Evolutionary conservation across 441 rosid species (phyloP), one percentile per base, ranked within the genome.

Genomic region (Croton setiger): DNA sequence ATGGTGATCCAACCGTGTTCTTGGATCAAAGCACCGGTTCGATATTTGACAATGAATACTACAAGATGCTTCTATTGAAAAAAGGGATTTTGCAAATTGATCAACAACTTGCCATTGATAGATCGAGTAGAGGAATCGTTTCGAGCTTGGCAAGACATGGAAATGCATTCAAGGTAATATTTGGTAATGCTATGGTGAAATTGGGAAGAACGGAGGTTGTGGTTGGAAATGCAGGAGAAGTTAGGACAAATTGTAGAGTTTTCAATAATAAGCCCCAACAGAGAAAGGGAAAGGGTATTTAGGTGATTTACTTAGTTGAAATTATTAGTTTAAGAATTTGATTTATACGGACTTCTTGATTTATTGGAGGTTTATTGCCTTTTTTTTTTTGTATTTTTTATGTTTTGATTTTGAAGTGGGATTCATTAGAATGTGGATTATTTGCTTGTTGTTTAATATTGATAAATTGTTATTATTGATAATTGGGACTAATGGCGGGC

Each of bases 21-120:
- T 66, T 87, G 78, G 97, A 87, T 71, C 94, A 90, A 60, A 67
- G 72, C 20, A 88, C 88, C 3, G 71, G 83, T 7, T 76, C 82
- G 53, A 71, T 64, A 4, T 68, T 90, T 53, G 96, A 90, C 63
- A 84, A 85, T 59, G 74, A 71, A 52, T 85, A 66, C 72, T 87
- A 84, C 70, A 80, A 72, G 58, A 89, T 83, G 35, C 60, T 88
- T 15, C 66, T 80, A 43, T 49, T 53, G 71, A 82, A 47, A 72
- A 85, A 72, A 75, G 97, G 92, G 53, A 70, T 90, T 52, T 14
- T 90, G 61, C 82, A 79, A 61, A 78, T 88, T 64, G 97, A 90
- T 73, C 88, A 85, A 65, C 73, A 80, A 27, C 86, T 88, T 37
- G 84, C 81, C 2, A 7, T 5, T 0, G 89, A 84, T 68, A 33